Evolutionary conservation across 106 monocot species (phyloP).

Genomic region (Dendrobium chrysotoxum): DNA sequence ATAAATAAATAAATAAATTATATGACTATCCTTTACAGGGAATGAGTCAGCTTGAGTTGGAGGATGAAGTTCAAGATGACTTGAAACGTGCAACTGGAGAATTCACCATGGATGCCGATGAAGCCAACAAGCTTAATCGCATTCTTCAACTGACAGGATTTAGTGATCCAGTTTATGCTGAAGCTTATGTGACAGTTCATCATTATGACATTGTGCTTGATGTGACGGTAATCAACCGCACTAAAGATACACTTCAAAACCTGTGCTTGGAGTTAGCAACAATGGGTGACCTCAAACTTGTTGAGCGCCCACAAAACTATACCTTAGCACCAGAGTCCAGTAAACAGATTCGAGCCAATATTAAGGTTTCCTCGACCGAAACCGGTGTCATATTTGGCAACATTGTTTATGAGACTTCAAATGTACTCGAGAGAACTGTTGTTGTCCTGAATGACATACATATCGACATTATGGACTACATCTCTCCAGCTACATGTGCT

Average conservation of each 20-base stretch:
- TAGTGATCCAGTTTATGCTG: constrained; percentile 91
- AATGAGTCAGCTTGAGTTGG: constrained; percentile 90
- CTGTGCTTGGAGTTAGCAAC: constrained; percentile 85
- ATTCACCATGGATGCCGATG: constrained; percentile 78
- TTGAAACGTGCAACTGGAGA: constrained; percentile 89
- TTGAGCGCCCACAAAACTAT: constrained; percentile 91
- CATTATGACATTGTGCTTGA: constrained; percentile 97
- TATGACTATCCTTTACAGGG: constrained; percentile 38
- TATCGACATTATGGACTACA: constrained; percentile 97
- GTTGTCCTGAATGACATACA: constrained; percentile 91
- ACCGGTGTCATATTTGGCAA: constrained; percentile 95
- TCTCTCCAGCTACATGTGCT: constrained; percentile 81
- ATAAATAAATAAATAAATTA: too few species aligned
- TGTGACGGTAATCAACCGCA: constrained; percentile 87
- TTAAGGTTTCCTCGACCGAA: constrained; percentile 97
- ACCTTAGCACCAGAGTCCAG: constrained; percentile 82
- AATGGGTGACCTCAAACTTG: constrained; percentile 92
- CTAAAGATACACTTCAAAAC: constrained; percentile 88
- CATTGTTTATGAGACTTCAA: constrained; percentile 91
- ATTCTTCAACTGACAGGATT: constrained; percentile 91
- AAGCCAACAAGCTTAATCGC: constrained; percentile 77
- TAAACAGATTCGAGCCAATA: constrained; percentile 81
- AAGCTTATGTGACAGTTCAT: constrained; percentile 87
- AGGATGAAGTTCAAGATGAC: constrained; percentile 93
- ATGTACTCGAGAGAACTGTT: constrained; percentile 76